A percentile compares a stretch with the other conserved stretches of the same genome.
phyloP scores from a whole-genome alignment of 177 flowering plant species.

The Vitis hybrid region DNA sequence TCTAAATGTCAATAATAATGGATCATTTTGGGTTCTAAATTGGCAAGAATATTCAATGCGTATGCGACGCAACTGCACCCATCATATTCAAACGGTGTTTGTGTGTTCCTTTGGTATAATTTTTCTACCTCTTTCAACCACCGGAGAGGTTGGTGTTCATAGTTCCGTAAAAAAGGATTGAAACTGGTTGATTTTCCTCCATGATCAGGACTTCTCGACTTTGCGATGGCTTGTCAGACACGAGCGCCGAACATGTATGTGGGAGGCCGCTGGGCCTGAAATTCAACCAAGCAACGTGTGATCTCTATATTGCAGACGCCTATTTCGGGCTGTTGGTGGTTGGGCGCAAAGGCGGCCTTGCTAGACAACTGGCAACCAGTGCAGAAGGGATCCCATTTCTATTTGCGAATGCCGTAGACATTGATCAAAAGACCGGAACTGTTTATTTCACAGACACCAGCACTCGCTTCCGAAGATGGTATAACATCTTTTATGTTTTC shows the following conservation, averaged over 20 bases:
- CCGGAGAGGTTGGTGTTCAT: no score
- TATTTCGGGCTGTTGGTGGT: conserved; percentile 3
- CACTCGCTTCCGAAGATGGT: conserved; percentile 3
- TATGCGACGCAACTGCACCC: no score
- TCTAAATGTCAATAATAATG: no score
- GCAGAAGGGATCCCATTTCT: conserved; percentile 4
- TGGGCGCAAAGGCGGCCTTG: conserved; percentile 4
- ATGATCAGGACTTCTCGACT: no score
- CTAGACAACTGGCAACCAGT: neutral
- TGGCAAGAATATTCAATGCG: no score
- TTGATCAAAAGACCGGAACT: conserved; percentile 2
- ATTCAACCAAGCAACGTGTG: neutral
- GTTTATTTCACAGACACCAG: conserved; percentile 11
- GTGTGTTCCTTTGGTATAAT: no score
- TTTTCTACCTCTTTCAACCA: no score
- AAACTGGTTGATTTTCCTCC: no score
- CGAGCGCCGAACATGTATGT: neutral
- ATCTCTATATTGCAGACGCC: neutral
- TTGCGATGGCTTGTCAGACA: no score
- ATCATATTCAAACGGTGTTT: no score
- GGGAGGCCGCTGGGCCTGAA: conserved; percentile 3
- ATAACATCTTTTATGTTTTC: neutral
- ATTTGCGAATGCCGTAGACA: conserved; percentile 1
- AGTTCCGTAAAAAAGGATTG: no score
- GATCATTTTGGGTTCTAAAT: no score